These are phyloP conservation scores for Hyaloscypha hepaticicola DNA, from an alignment of 495 filamentous ascomycete genomes.

Conservation along the genomic window DNA sequence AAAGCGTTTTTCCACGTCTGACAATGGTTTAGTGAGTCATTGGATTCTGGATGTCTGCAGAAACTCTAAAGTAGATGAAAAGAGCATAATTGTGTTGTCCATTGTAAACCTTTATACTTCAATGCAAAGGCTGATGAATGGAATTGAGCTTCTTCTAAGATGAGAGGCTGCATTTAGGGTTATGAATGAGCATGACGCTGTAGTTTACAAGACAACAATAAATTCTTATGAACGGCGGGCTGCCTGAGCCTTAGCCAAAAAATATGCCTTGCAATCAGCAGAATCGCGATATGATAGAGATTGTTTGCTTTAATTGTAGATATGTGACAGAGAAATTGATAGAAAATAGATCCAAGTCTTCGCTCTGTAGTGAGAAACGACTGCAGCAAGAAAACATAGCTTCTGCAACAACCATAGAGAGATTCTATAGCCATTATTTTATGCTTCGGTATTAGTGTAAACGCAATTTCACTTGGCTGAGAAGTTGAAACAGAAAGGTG, in stretches of 20 bases:
- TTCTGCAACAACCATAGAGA: no score
- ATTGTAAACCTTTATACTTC: constrained; percentile 11
- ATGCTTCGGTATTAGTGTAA: no score
- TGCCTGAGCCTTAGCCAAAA: background rate
- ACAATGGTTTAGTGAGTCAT: background rate
- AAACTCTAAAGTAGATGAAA: background rate
- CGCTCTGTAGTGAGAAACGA: no score
- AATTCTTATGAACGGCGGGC: background rate
- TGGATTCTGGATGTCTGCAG: constrained; percentile 22
- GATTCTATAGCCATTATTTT: no score
- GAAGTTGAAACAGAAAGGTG: no score
- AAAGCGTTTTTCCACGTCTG: background rate
- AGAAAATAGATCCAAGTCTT: no score
- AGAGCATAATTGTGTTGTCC: background rate
- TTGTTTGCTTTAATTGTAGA: background rate
- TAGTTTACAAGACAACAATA: background rate
- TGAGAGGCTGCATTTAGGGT: background rate
- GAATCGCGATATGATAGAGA: background rate
- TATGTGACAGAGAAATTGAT: background rate
- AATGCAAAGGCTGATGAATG: background rate
- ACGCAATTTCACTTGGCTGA: no score
- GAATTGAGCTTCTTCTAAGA: background rate
- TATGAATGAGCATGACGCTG: background rate
- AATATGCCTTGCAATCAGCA: background rate
- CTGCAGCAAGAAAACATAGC: no score